phyloP scores from a whole-genome alignment of 2,329 filamentous ascomycete species.

The Davidsoniella eucalypti region DNA sequence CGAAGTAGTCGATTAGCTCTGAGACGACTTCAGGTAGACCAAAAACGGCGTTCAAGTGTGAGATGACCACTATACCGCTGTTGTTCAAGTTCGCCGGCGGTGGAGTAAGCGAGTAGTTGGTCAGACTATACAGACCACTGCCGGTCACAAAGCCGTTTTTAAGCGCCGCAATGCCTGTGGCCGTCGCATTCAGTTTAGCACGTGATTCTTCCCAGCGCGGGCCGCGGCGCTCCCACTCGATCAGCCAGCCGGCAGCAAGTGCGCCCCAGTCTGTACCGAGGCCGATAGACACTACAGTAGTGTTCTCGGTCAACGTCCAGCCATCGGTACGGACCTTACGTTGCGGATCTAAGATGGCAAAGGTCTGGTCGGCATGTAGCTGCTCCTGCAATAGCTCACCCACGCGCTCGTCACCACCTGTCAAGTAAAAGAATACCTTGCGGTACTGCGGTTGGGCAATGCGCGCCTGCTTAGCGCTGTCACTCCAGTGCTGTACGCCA shows the following conservation, averaged over 20 bases:
- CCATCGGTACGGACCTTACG: slow-evolving; percentile 41
- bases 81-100: slow-evolving; percentile 37
- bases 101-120: slow-evolving; percentile 32
- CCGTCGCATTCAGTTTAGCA: slow-evolving; percentile 30
- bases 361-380: slow-evolving; percentile 36
- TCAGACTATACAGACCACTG: slow-evolving; percentile 32
- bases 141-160: slow-evolving; percentile 44
- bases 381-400: slow-evolving; percentile 36
- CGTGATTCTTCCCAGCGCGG: slow-evolving; percentile 35
- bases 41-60: slow-evolving; percentile 41
- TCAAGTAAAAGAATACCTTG: slow-evolving; percentile 39
- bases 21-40: slow-evolving; percentile 41
- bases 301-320: slow-evolving; percentile 29
- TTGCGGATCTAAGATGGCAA: slow-evolving; percentile 35
- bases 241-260: slow-evolving; percentile 38
- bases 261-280: slow-evolving; percentile 44
- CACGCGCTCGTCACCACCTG: slow-evolving; percentile 39
- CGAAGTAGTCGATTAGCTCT: slow-evolving; percentile 34
- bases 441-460: slow-evolving; percentile 42
- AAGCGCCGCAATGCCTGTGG: slow-evolving; percentile 34
- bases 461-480: slow-evolving; percentile 45
- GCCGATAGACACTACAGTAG: slow-evolving; percentile 19
- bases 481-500: slow-evolving; percentile 44
- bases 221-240: slow-evolving; percentile 42
- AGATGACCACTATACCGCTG: slow-evolving; percentile 32